A percentile compares a stretch with the other conserved stretches of the same genome.
Evolutionary conservation across 805 yeast species (phyloP).

Genomic region (Saccharomycopsis sp.): DNA sequence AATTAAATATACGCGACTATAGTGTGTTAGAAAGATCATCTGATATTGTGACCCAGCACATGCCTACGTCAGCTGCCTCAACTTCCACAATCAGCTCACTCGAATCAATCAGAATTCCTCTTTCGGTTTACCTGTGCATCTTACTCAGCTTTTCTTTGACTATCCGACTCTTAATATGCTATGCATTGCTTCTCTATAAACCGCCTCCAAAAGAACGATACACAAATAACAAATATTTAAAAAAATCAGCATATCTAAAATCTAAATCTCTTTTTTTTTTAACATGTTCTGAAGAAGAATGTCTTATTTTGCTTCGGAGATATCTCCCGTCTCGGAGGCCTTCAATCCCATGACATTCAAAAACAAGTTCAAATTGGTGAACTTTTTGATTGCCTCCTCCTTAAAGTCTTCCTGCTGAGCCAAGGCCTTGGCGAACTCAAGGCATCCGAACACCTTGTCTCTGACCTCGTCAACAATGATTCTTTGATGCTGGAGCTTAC

Average conservation of each 20-base stretch:
- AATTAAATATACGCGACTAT: too few relatives aligned
- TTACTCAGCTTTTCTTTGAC: too few relatives aligned
- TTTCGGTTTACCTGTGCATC: too few relatives aligned
- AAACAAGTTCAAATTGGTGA: conserved; percentile 81
- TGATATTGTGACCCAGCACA: too few relatives aligned
- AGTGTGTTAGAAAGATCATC: too few relatives aligned
- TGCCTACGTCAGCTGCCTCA: too few relatives aligned
- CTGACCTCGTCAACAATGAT: conserved; percentile 90
- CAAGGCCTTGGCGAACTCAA: conserved; percentile 60
- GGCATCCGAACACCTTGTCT: conserved; percentile 85
- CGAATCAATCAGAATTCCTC: too few relatives aligned
- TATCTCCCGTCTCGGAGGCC: conserved; percentile 77
- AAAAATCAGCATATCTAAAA: too few relatives aligned
- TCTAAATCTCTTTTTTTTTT: too few relatives aligned
- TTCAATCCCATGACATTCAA: conserved; percentile 94
- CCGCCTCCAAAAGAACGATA: neutral
- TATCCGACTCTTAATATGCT: too few relatives aligned
- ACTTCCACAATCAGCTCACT: too few relatives aligned
- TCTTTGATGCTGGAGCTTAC: conserved; percentile 85
- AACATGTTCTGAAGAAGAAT: too few relatives aligned
- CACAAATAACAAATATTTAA: neutral
- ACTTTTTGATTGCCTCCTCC: conserved; percentile 51
- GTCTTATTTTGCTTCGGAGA: conserved; percentile 40
- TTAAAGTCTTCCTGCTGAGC: conserved; percentile 31
- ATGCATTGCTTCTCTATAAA: neutral